phyloP scores from a whole-genome alignment of 176 grass and related monocot species.

The Triticum urartu region DNA sequence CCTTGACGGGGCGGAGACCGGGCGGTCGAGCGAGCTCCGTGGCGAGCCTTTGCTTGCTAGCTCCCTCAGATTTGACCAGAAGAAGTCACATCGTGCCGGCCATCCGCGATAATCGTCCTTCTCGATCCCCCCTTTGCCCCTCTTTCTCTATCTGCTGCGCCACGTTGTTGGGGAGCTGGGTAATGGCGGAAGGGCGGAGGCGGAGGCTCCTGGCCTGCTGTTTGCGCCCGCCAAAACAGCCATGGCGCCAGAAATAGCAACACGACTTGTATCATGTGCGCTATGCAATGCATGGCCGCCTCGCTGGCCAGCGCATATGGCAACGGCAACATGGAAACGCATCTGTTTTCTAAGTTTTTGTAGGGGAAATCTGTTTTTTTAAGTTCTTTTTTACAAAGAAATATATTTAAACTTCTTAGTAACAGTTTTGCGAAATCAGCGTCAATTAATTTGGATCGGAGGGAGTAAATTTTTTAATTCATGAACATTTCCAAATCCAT shows the following conservation, averaged over 20 bases:
- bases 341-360: not conserved
- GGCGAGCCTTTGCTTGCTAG: not conserved
- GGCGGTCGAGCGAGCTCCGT: not conserved
- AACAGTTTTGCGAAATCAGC: no score
- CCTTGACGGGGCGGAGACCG: not conserved
- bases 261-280: not conserved
- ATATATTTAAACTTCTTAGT: no score
- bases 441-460: no score
- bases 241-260: constrained; percentile 43
- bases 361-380: not conserved
- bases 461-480: no score
- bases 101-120: not conserved
- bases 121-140: not conserved
- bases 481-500: no score
- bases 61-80: no score
- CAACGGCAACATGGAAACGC: not conserved
- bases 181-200: constrained; percentile 13
- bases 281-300: not conserved
- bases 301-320: not conserved
- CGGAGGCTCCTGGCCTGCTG: constrained; percentile 11
- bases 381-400: not conserved
- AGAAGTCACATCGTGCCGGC: not conserved
- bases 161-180: constrained; percentile 15
- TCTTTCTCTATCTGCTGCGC: not conserved
- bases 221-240: constrained; percentile 24